Evolutionary conservation across 176 grass and related monocot genomes (phyloP).

Genomic region (sorghum (Sorghum bicolor)): Sorghum_bicolor_NCBIv3 NC_012870.2:9208001-9208500

Average conservation of each 20-base stretch:
- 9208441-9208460: too few species aligned
- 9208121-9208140: neutral
- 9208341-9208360: neutral
- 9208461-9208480: too few species aligned
- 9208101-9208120: constrained; percentile 5
- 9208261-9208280: neutral
- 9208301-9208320: neutral
- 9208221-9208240: constrained; percentile 49
- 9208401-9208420: too few species aligned
- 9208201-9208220: constrained; percentile 66
- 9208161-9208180: constrained; percentile 44
- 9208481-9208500: too few species aligned
- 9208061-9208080: constrained; percentile 12
- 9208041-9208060: neutral
- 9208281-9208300: neutral
- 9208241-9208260: constrained; percentile 13
- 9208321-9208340: neutral
- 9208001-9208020: neutral
- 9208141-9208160: constrained; percentile 53
- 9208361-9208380: constrained; percentile 15
- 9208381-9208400: neutral
- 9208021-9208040: neutral
- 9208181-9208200: constrained; percentile 46
- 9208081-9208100: constrained; percentile 43
- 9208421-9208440: too few species aligned